Evolutionary conservation across 305 asterid species (phyloP), one percentile per base, ranked within the genome.

Genomic region (Fraxinus xanthoxyloides): DNA sequence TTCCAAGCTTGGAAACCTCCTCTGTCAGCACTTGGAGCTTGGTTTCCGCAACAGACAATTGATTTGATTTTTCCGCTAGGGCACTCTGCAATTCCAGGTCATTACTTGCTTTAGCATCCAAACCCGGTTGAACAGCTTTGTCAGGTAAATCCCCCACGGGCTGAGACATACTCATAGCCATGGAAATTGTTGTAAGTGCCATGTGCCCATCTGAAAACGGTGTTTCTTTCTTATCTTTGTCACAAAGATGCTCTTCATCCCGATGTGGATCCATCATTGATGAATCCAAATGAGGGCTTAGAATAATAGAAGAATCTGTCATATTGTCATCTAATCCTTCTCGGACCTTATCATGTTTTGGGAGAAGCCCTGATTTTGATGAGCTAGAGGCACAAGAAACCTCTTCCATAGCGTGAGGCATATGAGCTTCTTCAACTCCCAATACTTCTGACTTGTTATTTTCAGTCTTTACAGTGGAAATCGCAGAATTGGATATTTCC

Each of bases 231-330:
- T 84, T 87, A 28, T 87, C 94, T 85, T 92, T 89, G 80, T 88
- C 91, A 48, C 80, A 83, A 54, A 83, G 59, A 75, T 84, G 87
- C 28, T 84, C 95, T 81, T 92, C 94, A 35, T 91, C 97, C 40
- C 89, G 90, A 73, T 92, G 89, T 75, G 91, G 90, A 84, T 96
- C 99, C 19, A 87, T 78, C 99, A 96, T 94, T 40, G 99, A 96
- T 48, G 98, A 94, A 89, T 94, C 98, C 92, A 96, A 82, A 81
- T 89, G 94, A 76, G 89, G 90, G 78, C 86, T 93, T 34, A 88
- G 72, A 86, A 87, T 87, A 75, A 83, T 86, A 38, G 97, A 93
- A 69, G 98, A 95, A 90, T 94, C 99, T 5, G 90, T 77, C 99
- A 94, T 95, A 86, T 88, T 90, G 80, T 94, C 96, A 80, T 90